These are phyloP conservation scores for Metrosideros polymorpha DNA, from an alignment of 441 rosid genomes.

Conservation along the genomic window DNA sequence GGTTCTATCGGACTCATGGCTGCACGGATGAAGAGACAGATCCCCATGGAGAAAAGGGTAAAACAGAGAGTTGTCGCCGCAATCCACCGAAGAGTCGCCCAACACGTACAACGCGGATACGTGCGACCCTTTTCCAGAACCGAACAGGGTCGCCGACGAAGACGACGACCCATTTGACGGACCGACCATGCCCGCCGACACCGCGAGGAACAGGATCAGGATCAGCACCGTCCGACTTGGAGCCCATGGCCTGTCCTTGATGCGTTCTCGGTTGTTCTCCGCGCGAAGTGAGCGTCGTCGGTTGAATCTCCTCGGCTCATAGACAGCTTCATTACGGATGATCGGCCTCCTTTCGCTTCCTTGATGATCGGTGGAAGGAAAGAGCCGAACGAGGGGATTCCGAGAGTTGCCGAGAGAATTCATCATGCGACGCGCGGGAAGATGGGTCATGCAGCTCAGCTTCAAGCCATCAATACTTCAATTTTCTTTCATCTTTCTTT, in stretches of 20 bases:
- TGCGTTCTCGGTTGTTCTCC: background rate
- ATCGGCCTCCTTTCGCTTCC: background rate
- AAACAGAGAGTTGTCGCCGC: conserved; percentile 41
- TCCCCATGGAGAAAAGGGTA: conserved; percentile 37
- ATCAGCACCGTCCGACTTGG: background rate
- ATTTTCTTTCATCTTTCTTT: background rate
- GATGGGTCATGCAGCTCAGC: background rate
- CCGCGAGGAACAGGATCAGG: background rate
- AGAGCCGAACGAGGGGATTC: background rate
- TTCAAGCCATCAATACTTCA: background rate
- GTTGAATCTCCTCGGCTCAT: background rate
- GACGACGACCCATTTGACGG: background rate
- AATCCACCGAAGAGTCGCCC: conserved; percentile 67
- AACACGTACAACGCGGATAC: conserved; percentile 37
- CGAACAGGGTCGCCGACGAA: background rate
- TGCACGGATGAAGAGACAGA: conserved; percentile 46
- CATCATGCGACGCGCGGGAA: background rate
- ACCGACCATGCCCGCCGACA: background rate
- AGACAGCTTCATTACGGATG: background rate
- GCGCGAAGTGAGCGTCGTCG: background rate
- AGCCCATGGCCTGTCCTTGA: background rate
- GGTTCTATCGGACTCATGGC: conserved; percentile 28
- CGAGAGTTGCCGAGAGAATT: background rate
- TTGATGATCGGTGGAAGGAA: background rate
- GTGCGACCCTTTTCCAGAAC: background rate